Percentiles rank a stretch among this genome's conserved stretches.
Evolutionary conservation across 371 early-diverging fungal species (phyloP).

Genomic region (Haplosporangium sp.): DNA sequence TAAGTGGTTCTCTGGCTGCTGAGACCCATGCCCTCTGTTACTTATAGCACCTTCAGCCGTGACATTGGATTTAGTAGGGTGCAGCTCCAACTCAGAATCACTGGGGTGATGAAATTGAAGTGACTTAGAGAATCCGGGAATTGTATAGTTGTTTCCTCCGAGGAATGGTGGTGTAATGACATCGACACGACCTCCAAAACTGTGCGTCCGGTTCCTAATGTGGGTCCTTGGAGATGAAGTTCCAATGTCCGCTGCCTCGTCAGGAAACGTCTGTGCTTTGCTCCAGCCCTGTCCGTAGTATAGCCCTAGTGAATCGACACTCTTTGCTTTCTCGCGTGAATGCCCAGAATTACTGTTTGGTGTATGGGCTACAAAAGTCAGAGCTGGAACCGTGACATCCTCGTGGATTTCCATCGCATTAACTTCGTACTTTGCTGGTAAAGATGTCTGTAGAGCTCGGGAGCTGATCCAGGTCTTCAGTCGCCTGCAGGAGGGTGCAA

Average conservation of each 20-base stretch:
- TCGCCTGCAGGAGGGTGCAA: slow-evolving; percentile 1
- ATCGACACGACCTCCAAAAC: not conserved
- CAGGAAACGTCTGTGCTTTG: no score
- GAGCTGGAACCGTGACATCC: no score
- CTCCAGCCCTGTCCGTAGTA: no score
- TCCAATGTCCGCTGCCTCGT: no score
- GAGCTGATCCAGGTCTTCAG: not conserved
- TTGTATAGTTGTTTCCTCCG: slow-evolving; percentile 31
- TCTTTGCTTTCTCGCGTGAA: no score
- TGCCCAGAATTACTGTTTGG: no score
- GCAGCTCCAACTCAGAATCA: slow-evolving; percentile 6
- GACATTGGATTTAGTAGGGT: not conserved
- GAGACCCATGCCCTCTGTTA: not conserved
- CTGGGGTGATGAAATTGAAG: not conserved
- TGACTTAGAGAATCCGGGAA: slow-evolving; percentile 18
- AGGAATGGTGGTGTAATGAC: slow-evolving; percentile 21
- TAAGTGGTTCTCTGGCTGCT: not conserved
- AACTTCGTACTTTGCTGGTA: no score
- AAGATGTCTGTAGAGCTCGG: no score
- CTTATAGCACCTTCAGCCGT: not conserved
- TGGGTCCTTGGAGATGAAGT: not conserved
- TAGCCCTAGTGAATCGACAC: no score
- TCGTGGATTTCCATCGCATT: no score
- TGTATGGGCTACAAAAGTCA: no score
- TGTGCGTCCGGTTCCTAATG: not conserved